A percentile compares a stretch with the other conserved stretches of the same genome.
phyloP scores from a whole-genome alignment of 2,329 filamentous ascomycete genomes.

The Pyrenophora tritici-repentis region DNA sequence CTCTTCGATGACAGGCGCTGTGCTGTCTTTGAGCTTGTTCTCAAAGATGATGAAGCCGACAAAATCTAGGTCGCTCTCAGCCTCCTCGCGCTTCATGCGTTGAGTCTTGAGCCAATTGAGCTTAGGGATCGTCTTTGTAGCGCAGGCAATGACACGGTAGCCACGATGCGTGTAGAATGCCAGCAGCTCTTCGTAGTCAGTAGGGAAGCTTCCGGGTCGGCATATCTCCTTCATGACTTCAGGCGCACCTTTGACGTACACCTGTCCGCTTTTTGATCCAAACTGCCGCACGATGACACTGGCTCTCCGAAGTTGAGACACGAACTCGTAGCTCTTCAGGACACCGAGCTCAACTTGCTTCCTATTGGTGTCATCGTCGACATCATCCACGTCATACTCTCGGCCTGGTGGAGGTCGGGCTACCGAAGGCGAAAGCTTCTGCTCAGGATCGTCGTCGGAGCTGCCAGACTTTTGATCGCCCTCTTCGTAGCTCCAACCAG shows the following conservation, averaged over 20 bases:
- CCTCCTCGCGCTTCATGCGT: slow-evolving; percentile 86
- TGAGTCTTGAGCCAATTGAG: slow-evolving; percentile 93
- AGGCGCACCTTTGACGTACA: slow-evolving; percentile 95
- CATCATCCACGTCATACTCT: slow-evolving; percentile 62
- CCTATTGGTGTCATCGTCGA: slow-evolving; percentile 50
- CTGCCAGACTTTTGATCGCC: slow-evolving; percentile 68
- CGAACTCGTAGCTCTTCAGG: slow-evolving; percentile 89
- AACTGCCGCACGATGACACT: slow-evolving; percentile 92
- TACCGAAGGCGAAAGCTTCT: slow-evolving; percentile 82
- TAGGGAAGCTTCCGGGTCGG: slow-evolving; percentile 78
- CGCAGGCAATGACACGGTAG: slow-evolving; percentile 94
- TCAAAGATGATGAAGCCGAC: slow-evolving; percentile 98
- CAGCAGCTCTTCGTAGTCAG: slow-evolving; percentile 87
- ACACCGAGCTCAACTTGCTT: slow-evolving; percentile 83
- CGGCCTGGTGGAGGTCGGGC: slow-evolving; percentile 74
- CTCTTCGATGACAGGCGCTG: slow-evolving; percentile 79
- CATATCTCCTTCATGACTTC: slow-evolving; percentile 97
- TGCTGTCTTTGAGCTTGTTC: slow-evolving; percentile 94
- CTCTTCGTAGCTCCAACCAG: slow-evolving; percentile 89
- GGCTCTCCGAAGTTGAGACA: slow-evolving; percentile 86
- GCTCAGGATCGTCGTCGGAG: slow-evolving; percentile 76
- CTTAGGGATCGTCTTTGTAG: slow-evolving; percentile 83
- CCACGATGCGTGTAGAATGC: slow-evolving; percentile 93
- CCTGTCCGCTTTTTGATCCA: slow-evolving; percentile 78
- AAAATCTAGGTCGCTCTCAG: slow-evolving; percentile 83